phyloP scores from a whole-genome alignment of 306 rosid genomes.

The Mimosa bimucronata region DNA sequence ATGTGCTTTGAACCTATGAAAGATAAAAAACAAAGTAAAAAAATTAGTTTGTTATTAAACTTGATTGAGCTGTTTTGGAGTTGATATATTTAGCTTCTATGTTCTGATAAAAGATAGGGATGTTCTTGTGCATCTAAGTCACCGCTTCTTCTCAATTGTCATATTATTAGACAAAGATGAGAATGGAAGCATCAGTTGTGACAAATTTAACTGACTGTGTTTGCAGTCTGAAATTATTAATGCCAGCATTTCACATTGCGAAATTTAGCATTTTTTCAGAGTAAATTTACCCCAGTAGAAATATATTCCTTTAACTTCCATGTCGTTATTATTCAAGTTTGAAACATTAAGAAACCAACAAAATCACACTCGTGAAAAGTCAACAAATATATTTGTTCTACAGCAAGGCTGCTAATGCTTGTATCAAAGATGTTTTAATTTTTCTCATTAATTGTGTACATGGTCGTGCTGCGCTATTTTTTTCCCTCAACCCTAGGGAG shows the following conservation, averaged over 20 bases:
- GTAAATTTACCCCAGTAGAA: not conserved
- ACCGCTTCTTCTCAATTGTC: not conserved
- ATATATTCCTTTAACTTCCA: slow-evolving; percentile 20
- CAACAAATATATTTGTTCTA: not conserved
- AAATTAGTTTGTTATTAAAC: slow-evolving; percentile 13
- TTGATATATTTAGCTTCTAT: not conserved
- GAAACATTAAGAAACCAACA: not conserved
- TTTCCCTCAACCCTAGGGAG: not conserved
- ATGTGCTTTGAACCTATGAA: slow-evolving; percentile 8
- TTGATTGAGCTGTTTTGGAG: not conserved
- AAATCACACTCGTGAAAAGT: not conserved
- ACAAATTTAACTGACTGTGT: not conserved
- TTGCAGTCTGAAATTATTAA: slow-evolving; percentile 11
- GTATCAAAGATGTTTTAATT: not conserved
- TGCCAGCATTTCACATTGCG: not conserved
- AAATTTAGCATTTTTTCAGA: slow-evolving; percentile 1
- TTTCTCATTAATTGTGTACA: slow-evolving; percentile 19
- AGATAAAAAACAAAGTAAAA: not conserved
- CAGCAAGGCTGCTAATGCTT: not conserved
- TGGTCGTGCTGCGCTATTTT: slow-evolving; percentile 1
- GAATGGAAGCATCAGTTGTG: not conserved
- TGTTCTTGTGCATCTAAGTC: not conserved
- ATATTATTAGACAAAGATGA: slow-evolving; percentile 1
- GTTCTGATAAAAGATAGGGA: not conserved
- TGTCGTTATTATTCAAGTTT: not conserved